Percentiles rank a stretch among this genome's conserved stretches.
Conservation (phyloP, 2,329 filamentous ascomycete genomes). For the Diaporthe helianthi region DNA sequence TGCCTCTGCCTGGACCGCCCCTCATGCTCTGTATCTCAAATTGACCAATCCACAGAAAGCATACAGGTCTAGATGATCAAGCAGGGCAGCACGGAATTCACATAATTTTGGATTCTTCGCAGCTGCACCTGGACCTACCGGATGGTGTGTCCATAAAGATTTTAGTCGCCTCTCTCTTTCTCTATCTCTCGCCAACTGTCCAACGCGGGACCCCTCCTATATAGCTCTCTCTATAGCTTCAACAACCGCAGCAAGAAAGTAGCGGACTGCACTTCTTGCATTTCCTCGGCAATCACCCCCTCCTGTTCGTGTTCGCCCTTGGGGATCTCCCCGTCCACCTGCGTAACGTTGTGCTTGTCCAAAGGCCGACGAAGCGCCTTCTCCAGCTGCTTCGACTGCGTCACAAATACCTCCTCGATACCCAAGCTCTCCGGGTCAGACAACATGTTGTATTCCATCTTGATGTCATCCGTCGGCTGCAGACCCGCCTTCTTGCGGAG, state of each 20-base stretch:
- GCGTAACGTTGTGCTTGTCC: conserved; percentile 70
- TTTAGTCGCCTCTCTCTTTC: neutral
- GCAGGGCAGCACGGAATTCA: neutral
- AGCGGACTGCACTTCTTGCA: conserved; percentile 85
- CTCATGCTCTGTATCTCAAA: neutral
- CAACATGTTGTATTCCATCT: conserved; percentile 89
- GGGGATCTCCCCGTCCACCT: conserved; percentile 63
- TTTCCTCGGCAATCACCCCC: conserved; percentile 77
- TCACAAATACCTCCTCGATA: conserved; percentile 72
- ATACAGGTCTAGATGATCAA: conserved; percentile 26
- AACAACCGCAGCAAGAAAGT: conserved; percentile 68
- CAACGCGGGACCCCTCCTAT: neutral
- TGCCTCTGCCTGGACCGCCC: neutral
- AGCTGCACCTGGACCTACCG: neutral
- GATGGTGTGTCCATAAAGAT: conserved; percentile 7
- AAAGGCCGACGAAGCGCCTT: conserved; percentile 80
- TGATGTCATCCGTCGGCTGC: conserved; percentile 90
- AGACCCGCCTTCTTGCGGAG: conserved; percentile 93
- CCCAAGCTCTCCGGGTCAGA: conserved; percentile 80
- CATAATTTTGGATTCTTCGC: neutral
- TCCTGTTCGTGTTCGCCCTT: conserved; percentile 58
- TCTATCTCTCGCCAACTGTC: neutral
- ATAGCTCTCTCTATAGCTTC: conserved; percentile 29
- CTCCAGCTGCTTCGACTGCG: conserved; percentile 72
- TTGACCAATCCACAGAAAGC: conserved; percentile 30